These are phyloP conservation scores for Raphanus sativus DNA, from an alignment of 345 rosid species.

Conservation along the genomic window DNA sequence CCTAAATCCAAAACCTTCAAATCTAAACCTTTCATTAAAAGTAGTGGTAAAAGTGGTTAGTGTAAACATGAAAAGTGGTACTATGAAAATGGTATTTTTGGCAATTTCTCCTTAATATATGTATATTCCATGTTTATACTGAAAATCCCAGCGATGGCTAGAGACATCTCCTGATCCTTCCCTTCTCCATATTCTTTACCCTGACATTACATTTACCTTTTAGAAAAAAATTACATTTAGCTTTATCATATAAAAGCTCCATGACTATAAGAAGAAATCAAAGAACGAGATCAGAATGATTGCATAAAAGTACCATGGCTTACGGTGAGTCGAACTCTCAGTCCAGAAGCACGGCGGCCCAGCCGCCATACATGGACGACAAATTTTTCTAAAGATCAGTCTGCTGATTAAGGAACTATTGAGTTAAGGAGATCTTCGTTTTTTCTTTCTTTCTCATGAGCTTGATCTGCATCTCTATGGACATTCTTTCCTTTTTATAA, in stretches of 20 bases:
- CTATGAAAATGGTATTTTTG: too few relatives aligned
- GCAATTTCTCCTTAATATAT: too few relatives aligned
- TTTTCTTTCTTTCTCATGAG: not conserved
- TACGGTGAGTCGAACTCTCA: not conserved
- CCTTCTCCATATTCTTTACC: conserved; percentile 15
- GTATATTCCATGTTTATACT: conserved; percentile 6
- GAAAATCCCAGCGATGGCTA: conserved; percentile 15
- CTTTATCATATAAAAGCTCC: not conserved
- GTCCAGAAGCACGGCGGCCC: not conserved
- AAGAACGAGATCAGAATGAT: conserved; percentile 1
- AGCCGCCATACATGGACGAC: not conserved
- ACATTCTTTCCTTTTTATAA: too few relatives aligned
- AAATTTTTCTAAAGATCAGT: not conserved
- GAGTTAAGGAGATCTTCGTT: not conserved
- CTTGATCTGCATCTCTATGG: too few relatives aligned
- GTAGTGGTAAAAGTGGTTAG: too few relatives aligned
- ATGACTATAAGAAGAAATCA: not conserved
- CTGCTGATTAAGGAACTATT: not conserved
- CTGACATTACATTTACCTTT: not conserved
- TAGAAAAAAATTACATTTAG: not conserved
- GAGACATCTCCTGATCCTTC: conserved; percentile 6
- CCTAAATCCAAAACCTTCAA: too few relatives aligned
- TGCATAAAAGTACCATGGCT: conserved; percentile 21
- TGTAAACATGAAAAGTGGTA: too few relatives aligned
- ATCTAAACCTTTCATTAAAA: too few relatives aligned